phyloP scores from a whole-genome alignment of 1,284 basidiomycete species.

The Lentinula novae-zelandiae region DNA sequence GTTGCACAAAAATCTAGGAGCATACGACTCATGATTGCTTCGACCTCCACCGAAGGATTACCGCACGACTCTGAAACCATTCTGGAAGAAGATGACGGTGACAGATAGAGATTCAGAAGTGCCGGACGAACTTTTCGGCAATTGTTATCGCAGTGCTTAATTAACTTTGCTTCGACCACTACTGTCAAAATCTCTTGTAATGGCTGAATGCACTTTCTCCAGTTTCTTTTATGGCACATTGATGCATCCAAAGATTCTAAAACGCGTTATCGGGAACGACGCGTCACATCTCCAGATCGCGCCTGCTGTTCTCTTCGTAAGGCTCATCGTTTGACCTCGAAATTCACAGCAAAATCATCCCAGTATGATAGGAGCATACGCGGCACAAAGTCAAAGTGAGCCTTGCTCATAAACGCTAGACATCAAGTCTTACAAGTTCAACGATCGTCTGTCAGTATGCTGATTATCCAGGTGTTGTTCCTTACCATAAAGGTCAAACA shows the following conservation, averaged over 20 bases:
- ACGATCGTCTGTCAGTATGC: slow-evolving; percentile 34
- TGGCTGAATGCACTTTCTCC: slow-evolving; percentile 22
- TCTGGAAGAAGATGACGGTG: neutral
- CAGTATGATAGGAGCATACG: slow-evolving; percentile 59
- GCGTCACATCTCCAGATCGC: slow-evolving; percentile 41
- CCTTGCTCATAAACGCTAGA: neutral
- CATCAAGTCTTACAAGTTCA: neutral
- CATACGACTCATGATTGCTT: slow-evolving; percentile 65
- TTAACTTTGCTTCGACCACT: too few relatives aligned
- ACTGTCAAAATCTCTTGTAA: neutral
- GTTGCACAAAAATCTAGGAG: slow-evolving; percentile 3
- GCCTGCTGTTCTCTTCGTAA: slow-evolving; percentile 41
- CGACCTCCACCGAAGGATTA: slow-evolving; percentile 52
- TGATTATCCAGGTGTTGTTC: slow-evolving; percentile 81
- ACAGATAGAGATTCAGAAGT: neutral
- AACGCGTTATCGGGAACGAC: slow-evolving; percentile 48
- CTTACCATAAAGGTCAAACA: slow-evolving; percentile 40
- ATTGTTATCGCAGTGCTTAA: neutral
- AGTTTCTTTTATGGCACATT: slow-evolving; percentile 87
- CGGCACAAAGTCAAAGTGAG: slow-evolving; percentile 60
- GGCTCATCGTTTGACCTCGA: slow-evolving; percentile 13
- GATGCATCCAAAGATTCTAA: slow-evolving; percentile 54
- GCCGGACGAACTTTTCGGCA: neutral
- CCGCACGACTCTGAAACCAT: slow-evolving; percentile 43
- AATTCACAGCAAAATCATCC: neutral